Base-by-base conservation (phyloP, 2,329 filamentous ascomycete species). In the Fusarium anguioides region DNA sequence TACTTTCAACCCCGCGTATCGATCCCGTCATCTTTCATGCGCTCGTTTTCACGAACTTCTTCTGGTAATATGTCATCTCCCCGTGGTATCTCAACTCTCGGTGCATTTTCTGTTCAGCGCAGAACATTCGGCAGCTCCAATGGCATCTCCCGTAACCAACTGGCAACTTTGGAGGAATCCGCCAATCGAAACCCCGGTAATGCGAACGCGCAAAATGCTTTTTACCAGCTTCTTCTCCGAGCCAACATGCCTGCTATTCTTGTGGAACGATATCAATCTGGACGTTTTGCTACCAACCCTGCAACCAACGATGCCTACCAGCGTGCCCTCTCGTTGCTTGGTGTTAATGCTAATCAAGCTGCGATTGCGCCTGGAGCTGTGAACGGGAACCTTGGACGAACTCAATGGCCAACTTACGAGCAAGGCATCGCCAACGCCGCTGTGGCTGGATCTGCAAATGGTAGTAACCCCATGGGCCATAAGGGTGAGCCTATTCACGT, bases 211-310 rank as follows among this genome's bases (percentile, higher is more conserved):
- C 96, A 99, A 78, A 96, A 95, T 77, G 91, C 92, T 17, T 97
- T 99, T 78, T 99, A 99, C 77, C 91, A 95, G 76, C 90, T 94
- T 42, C 87, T 99, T 15, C 84, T 97, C 54, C 91, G 92, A 75
- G 94, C 95, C 49, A 96, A 96, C 74, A 94, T 97, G 91, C 93
- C 95, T 18, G 91, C 94, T 49, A 97, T 99, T 66, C 83, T 99
- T 56, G 87, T 97, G 60, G 94, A 98, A 79, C 86, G 96, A 73
- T 96, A 97, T 78, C 89, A 94, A 75, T 94, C 91, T 17, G 92
- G 92, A 64, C 88, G 91, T 54, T 99, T 94, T 77, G 94, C 94
- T 12, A 88, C 88, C 20, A 97, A 95, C 76, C 78, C 88, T 17
- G 87, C 88, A 14, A 91, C 91, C n/a, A 92, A 96, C 57, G 86